Percentiles rank a stretch among this genome's conserved stretches.
phyloP scores from a whole-genome alignment of 2,329 filamentous ascomycete species.

The Fonsecaea monophora region DNA sequence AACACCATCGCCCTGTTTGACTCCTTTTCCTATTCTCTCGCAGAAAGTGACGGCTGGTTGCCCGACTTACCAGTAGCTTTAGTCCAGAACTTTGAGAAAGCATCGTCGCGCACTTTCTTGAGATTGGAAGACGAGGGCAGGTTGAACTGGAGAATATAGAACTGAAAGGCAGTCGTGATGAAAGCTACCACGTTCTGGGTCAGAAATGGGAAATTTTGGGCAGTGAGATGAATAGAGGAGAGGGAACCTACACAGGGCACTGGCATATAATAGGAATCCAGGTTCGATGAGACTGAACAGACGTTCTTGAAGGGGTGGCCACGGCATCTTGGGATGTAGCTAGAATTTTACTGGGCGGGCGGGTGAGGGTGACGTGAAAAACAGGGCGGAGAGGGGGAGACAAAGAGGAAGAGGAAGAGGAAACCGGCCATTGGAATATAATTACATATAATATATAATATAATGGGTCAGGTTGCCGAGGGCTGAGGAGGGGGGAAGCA shows the following conservation, averaged over 20 bases:
- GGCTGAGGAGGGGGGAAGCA: neutral
- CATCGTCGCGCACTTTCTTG: conserved; percentile 47
- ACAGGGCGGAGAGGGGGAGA: neutral
- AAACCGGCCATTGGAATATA: neutral
- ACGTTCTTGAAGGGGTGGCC: conserved; percentile 30
- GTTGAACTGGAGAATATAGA: conserved; percentile 26
- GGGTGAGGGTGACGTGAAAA: neutral
- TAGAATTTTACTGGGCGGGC: neutral
- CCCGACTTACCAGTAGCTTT: conserved; percentile 45
- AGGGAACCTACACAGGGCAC: conserved; percentile 21
- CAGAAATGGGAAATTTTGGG: neutral
- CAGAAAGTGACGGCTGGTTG: neutral
- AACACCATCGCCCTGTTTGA: neutral
- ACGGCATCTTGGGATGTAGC: conserved; percentile 15
- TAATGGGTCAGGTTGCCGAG: neutral
- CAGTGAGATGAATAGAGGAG: neutral
- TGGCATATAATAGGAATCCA: conserved; percentile 19
- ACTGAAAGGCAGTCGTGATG: conserved; percentile 22
- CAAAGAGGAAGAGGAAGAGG: neutral
- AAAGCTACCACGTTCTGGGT: conserved; percentile 20
- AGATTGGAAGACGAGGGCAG: conserved; percentile 23
- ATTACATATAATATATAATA: neutral
- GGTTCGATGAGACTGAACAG: conserved; percentile 20
- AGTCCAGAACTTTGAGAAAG: conserved; percentile 52
- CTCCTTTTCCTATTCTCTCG: neutral